A percentile compares a stretch with the other conserved stretches of the same genome.
phyloP scores from a whole-genome alignment of 805 yeast species.

The Cyberlindnera veronae region DNA sequence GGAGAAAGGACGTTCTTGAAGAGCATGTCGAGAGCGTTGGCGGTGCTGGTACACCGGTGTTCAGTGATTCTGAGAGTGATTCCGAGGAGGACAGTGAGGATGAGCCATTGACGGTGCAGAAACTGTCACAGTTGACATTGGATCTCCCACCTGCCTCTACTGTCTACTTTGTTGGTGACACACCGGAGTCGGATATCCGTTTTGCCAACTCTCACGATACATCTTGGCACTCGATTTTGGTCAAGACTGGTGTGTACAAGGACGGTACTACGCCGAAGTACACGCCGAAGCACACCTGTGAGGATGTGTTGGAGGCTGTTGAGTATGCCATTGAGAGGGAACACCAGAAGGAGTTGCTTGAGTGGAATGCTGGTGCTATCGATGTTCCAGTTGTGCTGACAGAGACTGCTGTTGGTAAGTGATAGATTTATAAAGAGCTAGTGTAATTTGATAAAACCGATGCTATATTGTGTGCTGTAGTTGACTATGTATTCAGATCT shows the following conservation, averaged over 20 bases:
- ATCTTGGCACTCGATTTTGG: constrained; percentile 81
- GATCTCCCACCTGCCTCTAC: constrained; percentile 81
- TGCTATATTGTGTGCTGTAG: no score
- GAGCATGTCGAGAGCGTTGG: constrained; percentile 60
- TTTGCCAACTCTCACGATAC: constrained; percentile 85
- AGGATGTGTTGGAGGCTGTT: constrained; percentile 77
- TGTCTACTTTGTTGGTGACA: constrained; percentile 86
- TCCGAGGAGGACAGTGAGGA: constrained; percentile 33
- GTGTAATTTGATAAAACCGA: no score
- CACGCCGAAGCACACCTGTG: constrained; percentile 70
- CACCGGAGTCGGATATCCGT: constrained; percentile 85
- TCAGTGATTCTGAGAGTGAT: constrained; percentile 24
- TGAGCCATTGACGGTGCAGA: constrained; percentile 45
- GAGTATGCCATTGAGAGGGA: constrained; percentile 81
- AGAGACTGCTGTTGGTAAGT: constrained; percentile 31
- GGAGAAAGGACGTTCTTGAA: constrained; percentile 78
- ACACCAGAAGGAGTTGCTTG: constrained; percentile 64
- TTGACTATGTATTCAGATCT: no score
- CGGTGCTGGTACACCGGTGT: constrained; percentile 29
- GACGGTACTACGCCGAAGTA: constrained; percentile 77
- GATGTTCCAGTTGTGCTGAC: constrained; percentile 49
- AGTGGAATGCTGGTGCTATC: constrained; percentile 62
- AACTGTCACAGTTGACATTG: constrained; percentile 40
- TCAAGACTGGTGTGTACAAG: constrained; percentile 83
- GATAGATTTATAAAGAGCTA: no score